A percentile compares a stretch with the other conserved stretches of the same genome.
Evolutionary conservation across 2,329 filamentous ascomycete genomes (phyloP).

Genomic region (Helminthosporium solani): DNA sequence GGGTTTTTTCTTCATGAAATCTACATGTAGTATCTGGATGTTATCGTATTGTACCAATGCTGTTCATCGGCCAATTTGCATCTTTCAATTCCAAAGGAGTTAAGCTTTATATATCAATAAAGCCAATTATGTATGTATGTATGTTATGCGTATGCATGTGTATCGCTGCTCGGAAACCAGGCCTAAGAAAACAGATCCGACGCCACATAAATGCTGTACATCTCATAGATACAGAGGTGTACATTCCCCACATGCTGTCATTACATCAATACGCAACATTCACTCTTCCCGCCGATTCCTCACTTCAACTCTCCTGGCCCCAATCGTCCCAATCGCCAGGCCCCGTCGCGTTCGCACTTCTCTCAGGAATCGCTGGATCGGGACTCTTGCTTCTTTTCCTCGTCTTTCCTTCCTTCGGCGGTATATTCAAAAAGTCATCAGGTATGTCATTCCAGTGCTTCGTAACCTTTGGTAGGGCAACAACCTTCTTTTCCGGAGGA

Average conservation of each 20-base stretch:
- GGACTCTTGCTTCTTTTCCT: slow-evolving; percentile 11
- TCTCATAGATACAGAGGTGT: background rate
- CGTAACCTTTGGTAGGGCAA: slow-evolving; percentile 20
- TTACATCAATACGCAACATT: background rate
- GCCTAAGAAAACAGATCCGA: no score
- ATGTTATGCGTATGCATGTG: no score
- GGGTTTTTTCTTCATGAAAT: no score
- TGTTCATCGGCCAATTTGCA: no score
- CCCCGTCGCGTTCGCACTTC: slow-evolving; percentile 27
- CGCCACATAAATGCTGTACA: no score
- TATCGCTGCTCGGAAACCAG: no score
- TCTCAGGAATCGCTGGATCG: slow-evolving; percentile 25
- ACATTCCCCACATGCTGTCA: background rate
- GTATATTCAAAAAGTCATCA: slow-evolving; percentile 43
- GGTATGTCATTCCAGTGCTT: slow-evolving; percentile 53
- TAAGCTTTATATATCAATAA: no score
- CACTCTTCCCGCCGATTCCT: background rate
- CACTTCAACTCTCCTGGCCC: slow-evolving; percentile 15
- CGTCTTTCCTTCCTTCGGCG: slow-evolving; percentile 30
- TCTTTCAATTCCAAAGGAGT: no score
- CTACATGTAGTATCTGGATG: no score
- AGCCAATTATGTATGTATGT: no score
- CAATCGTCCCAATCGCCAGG: slow-evolving; percentile 37
- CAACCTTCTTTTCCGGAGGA: slow-evolving; percentile 6
- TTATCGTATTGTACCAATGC: no score